These are phyloP conservation scores for Neofusicoccum parvum DNA, from an alignment of 2,329 filamentous ascomycete genomes.

Conservation along the genomic window DNA sequence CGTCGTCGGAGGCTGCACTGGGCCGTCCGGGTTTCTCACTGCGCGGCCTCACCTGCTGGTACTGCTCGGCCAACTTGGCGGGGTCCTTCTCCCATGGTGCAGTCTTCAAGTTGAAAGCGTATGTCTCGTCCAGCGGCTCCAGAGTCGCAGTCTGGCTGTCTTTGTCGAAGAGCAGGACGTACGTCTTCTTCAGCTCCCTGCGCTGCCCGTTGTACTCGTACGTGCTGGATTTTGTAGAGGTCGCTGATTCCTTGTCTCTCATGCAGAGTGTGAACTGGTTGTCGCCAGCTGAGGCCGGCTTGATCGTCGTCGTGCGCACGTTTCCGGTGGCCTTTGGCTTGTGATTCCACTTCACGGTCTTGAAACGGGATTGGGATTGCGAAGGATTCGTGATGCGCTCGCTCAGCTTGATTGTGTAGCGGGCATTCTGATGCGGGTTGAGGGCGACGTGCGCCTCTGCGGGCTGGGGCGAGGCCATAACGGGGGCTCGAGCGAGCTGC, in stretches of 20 bases:
- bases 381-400: slow-evolving; percentile 15
- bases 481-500: not conserved
- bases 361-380: not conserved
- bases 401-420: slow-evolving; percentile 19
- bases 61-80: slow-evolving; percentile 65
- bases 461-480: slow-evolving; percentile 15
- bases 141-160: slow-evolving; percentile 75
- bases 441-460: slow-evolving; percentile 1
- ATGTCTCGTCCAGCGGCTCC: slow-evolving; percentile 77
- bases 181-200: slow-evolving; percentile 35
- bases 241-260: slow-evolving; percentile 23
- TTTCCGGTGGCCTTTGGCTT: slow-evolving; percentile 42
- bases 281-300: slow-evolving; percentile 26
- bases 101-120: slow-evolving; percentile 82
- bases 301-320: slow-evolving; percentile 33
- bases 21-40: slow-evolving; percentile 23
- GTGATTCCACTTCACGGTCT: slow-evolving; percentile 40
- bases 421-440: slow-evolving; percentile 10
- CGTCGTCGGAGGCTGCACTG: slow-evolving; percentile 21
- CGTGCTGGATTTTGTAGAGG: slow-evolving; percentile 32
- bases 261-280: slow-evolving; percentile 35
- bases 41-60: slow-evolving; percentile 62
- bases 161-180: slow-evolving; percentile 73
- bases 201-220: slow-evolving; percentile 45
- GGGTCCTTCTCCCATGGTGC: slow-evolving; percentile 67